These are phyloP conservation scores for Cornus kousa DNA, from an alignment of 148 eudicot genomes.

Conservation along the genomic window DNA sequence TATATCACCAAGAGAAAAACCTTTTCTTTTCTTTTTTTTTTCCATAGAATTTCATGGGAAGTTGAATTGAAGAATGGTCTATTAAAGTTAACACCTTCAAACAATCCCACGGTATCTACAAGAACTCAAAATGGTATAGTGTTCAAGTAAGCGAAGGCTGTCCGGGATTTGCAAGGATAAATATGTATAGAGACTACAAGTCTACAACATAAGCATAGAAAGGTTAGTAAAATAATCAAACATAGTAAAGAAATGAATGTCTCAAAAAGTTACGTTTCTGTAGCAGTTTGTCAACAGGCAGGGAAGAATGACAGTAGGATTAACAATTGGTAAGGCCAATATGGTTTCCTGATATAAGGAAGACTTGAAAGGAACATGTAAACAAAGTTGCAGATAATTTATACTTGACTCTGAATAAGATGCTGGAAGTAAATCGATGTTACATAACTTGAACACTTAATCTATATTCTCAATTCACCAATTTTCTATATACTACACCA, in stretches of 20 bases:
- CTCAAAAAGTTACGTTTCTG: slow-evolving; percentile 2
- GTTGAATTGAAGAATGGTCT: neutral
- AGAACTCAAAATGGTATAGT: neutral
- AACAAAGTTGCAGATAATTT: neutral
- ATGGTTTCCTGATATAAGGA: neutral
- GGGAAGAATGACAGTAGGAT: neutral
- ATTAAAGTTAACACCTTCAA: neutral
- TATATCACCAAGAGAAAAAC: neutral
- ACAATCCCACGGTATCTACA: neutral
- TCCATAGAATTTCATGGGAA: neutral
- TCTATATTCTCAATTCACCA: neutral
- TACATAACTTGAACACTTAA: neutral
- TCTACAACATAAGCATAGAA: neutral
- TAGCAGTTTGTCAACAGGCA: neutral
- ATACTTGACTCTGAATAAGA: neutral
- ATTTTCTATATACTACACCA: neutral
- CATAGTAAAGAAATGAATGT: neutral
- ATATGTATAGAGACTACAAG: neutral
- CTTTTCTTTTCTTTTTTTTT: no score
- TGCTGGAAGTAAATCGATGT: neutral
- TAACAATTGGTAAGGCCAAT: slow-evolving; percentile 1
- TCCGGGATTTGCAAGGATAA: slow-evolving; percentile 3
- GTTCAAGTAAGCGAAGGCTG: neutral
- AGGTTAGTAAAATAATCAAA: neutral
- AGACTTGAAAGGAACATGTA: neutral